Conservation (phyloP, 2,329 filamentous ascomycete genomes). For the Fusarium sp. region DNA sequence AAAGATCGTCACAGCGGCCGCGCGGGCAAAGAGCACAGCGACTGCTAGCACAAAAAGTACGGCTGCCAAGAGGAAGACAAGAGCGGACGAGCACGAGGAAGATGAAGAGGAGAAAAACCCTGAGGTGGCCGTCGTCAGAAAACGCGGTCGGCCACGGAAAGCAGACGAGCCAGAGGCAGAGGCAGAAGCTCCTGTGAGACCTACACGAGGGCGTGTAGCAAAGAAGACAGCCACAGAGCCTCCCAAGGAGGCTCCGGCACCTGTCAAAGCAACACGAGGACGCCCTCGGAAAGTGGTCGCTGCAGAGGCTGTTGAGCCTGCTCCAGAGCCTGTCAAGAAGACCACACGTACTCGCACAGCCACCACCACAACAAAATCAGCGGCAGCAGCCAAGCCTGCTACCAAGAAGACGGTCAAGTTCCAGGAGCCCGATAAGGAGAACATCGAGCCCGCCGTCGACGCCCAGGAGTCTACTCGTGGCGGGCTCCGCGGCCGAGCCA, state of each 20-base stretch:
- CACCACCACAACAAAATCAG: conserved; percentile 50
- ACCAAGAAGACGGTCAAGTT: conserved; percentile 76
- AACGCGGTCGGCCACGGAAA: conserved; percentile 63
- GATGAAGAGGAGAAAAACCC: conserved; percentile 59
- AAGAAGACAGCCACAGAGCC: conserved; percentile 49
- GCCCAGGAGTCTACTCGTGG: conserved; percentile 54
- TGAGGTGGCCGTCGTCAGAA: conserved; percentile 54
- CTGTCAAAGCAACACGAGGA: conserved; percentile 59
- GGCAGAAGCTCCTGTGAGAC: conserved; percentile 41
- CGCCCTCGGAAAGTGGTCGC: conserved; percentile 60
- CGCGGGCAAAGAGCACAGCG: conserved; percentile 62
- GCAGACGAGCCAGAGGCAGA: conserved; percentile 45
- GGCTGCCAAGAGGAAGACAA: conserved; percentile 65
- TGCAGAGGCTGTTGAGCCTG: conserved; percentile 44
- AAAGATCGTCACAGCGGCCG: conserved; percentile 65
- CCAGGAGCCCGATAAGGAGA: conserved; percentile 77
- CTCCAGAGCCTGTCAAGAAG: conserved; percentile 53
- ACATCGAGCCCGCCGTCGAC: conserved; percentile 63
- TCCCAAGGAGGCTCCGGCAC: conserved; percentile 44
- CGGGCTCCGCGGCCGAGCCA: conserved; percentile 61
- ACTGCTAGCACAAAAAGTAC: conserved; percentile 54
- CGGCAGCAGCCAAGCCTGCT: conserved; percentile 59
- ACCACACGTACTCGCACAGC: conserved; percentile 49
- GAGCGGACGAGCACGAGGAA: conserved; percentile 68
- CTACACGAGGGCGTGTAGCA: conserved; percentile 49